These are phyloP conservation scores for Macroventuria anomochaeta DNA, from an alignment of 2,329 filamentous ascomycete species.

Conservation along the genomic window DNA sequence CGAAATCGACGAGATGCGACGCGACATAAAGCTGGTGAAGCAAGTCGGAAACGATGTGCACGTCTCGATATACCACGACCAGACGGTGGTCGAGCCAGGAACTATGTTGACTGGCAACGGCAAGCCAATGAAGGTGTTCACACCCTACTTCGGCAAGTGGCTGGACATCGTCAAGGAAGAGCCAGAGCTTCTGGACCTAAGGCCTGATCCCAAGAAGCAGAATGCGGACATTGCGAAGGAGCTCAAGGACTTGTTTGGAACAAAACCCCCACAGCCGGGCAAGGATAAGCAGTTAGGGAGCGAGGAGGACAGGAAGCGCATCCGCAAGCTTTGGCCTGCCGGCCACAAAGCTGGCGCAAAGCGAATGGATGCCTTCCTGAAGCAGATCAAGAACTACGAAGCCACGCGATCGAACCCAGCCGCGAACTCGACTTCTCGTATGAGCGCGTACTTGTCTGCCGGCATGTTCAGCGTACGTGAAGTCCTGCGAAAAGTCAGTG, in stretches of 20 bases:
- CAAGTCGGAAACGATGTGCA: slow-evolving; percentile 46
- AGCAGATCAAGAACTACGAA: slow-evolving; percentile 52
- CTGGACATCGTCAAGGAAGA: slow-evolving; percentile 52
- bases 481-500: slow-evolving; percentile 50
- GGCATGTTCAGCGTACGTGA: slow-evolving; percentile 56
- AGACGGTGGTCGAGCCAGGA: slow-evolving; percentile 57
- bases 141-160: slow-evolving; percentile 59
- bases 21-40: slow-evolving; percentile 55
- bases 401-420: slow-evolving; percentile 53
- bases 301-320: slow-evolving; percentile 48
- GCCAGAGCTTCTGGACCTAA: slow-evolving; percentile 53
- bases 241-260: slow-evolving; percentile 42
- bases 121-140: slow-evolving; percentile 60
- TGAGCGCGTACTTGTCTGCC: slow-evolving; percentile 55
- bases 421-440: slow-evolving; percentile 50
- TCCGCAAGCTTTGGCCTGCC: slow-evolving; percentile 55
- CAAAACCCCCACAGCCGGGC: slow-evolving; percentile 44
- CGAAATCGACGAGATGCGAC: slow-evolving; percentile 54
- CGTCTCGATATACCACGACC: slow-evolving; percentile 57
- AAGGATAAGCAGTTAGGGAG: slow-evolving; percentile 51
- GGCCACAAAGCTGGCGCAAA: slow-evolving; percentile 53
- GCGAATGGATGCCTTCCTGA: slow-evolving; percentile 52
- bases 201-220: slow-evolving; percentile 52
- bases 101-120: slow-evolving; percentile 51
- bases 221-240: slow-evolving; percentile 34